A percentile compares a stretch with the other conserved stretches of the same genome.
phyloP scores from a whole-genome alignment of 176 grass and related monocot genomes.

The Eragrostis curvula region DNA sequence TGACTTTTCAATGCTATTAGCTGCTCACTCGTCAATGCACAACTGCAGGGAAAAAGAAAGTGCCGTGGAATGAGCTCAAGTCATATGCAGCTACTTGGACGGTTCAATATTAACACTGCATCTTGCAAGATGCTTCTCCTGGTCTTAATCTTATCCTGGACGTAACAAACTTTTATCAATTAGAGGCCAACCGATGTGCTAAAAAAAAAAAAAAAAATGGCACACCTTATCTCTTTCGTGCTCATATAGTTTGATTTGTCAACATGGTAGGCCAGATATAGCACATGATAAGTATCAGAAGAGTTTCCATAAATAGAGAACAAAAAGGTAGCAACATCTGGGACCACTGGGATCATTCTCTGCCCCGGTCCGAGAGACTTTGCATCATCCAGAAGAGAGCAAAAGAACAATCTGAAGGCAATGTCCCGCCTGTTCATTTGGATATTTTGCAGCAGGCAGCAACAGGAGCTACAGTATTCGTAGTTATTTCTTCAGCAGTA shows the following conservation, averaged over 20 bases:
- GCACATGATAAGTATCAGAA: not conserved
- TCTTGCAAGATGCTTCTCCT: conserved; percentile 11
- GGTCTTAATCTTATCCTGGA: not conserved
- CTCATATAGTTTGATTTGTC: not conserved
- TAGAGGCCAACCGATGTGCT: too few relatives aligned
- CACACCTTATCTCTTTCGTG: too few relatives aligned
- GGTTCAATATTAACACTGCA: conserved; percentile 28
- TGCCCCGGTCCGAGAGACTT: conserved; percentile 5
- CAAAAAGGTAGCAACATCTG: conserved; percentile 1
- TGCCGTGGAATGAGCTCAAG: not conserved
- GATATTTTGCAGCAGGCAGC: too few relatives aligned
- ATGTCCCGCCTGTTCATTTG: too few relatives aligned
- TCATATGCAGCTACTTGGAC: not conserved
- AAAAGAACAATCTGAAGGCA: conserved; percentile 18
- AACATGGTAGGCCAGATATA: not conserved
- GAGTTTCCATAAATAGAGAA: not conserved
- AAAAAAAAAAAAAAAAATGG: too few relatives aligned
- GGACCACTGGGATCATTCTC: not conserved
- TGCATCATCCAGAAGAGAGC: not conserved
- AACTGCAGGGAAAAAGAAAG: not conserved
- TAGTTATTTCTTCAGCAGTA: too few relatives aligned
- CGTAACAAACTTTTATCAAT: too few relatives aligned
- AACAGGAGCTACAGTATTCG: too few relatives aligned
- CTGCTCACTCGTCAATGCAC: not conserved
- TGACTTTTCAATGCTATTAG: conserved; percentile 16